Evolutionary conservation across 2,329 filamentous ascomycete genomes (phyloP).

Genomic region (Stagonosporopsis chrysanthemi): DNA sequence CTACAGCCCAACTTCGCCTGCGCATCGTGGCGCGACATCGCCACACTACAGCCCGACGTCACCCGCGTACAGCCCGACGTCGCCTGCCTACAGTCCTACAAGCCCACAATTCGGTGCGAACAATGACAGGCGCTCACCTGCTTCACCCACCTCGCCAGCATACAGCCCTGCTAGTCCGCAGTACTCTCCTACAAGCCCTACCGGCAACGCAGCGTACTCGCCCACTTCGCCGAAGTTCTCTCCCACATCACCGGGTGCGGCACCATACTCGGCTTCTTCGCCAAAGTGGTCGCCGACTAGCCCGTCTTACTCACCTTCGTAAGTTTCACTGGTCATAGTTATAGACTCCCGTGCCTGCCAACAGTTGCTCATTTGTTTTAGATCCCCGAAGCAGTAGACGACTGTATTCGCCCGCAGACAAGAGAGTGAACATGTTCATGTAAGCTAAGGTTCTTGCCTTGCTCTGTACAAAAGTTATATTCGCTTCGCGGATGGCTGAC

Average conservation of each 20-base stretch:
- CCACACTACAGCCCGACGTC: constrained; percentile 56
- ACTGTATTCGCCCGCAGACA: neutral
- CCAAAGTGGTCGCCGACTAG: constrained; percentile 56
- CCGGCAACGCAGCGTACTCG: constrained; percentile 61
- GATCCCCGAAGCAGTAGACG: constrained; percentile 47
- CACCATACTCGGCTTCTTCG: constrained; percentile 30
- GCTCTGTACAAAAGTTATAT: constrained; percentile 45
- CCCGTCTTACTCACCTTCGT: constrained; percentile 56
- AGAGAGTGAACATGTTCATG: constrained; percentile 23
- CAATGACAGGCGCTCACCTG: constrained; percentile 51
- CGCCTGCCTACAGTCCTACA: constrained; percentile 62
- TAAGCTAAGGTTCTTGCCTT: constrained; percentile 45
- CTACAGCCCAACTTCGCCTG: constrained; percentile 61
- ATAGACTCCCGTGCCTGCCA: constrained; percentile 19
- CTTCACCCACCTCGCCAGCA: constrained; percentile 71
- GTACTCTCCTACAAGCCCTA: constrained; percentile 62
- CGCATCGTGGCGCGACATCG: constrained; percentile 53
- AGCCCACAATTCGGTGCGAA: constrained; percentile 54
- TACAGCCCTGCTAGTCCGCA: constrained; percentile 74
- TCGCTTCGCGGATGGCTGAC: constrained; percentile 42
- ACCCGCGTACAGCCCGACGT: constrained; percentile 63
- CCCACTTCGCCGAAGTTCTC: constrained; percentile 53
- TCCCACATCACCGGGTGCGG: constrained; percentile 46
- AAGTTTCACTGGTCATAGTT: constrained; percentile 46
- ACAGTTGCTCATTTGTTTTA: constrained; percentile 33